Evolutionary conservation across 768 basidiomycete species (phyloP).

Genomic region (Panaeolus cyanescens): DNA sequence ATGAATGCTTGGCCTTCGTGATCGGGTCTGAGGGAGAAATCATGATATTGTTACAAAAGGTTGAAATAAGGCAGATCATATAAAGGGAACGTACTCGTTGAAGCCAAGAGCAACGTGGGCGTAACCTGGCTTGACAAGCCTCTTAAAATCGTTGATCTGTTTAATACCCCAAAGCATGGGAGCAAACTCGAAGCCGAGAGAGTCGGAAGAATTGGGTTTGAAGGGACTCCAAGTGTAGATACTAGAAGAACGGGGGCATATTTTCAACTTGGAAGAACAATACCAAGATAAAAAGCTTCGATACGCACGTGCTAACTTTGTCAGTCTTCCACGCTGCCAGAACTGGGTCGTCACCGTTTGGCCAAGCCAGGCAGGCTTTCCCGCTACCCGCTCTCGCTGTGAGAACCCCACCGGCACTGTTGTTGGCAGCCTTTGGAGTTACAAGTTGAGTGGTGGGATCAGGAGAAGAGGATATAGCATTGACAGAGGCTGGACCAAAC

Average conservation of each 20-base stretch:
- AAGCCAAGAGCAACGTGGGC: slow-evolving; percentile 53
- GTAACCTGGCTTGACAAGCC: slow-evolving; percentile 50
- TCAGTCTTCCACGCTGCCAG: slow-evolving; percentile 53
- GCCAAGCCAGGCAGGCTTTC: slow-evolving; percentile 75
- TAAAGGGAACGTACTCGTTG: slow-evolving; percentile 66
- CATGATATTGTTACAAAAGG: neutral
- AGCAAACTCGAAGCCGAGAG: slow-evolving; percentile 52
- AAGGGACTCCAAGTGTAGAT: slow-evolving; percentile 71
- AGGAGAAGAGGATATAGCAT: slow-evolving; percentile 45
- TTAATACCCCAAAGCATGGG: slow-evolving; percentile 75
- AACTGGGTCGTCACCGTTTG: slow-evolving; percentile 50
- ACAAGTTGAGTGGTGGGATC: slow-evolving; percentile 13
- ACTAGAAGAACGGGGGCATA: slow-evolving; percentile 23
- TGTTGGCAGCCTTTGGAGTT: neutral
- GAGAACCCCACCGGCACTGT: no score
- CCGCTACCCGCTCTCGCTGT: slow-evolving; percentile 21
- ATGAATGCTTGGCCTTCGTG: slow-evolving; percentile 64
- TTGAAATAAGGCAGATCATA: neutral
- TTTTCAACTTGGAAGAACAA: neutral
- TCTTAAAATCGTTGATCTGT: slow-evolving; percentile 49
- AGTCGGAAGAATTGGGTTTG: slow-evolving; percentile 39
- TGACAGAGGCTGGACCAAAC: slow-evolving; percentile 44
- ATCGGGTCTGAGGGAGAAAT: slow-evolving; percentile 61
- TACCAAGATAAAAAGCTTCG: neutral
- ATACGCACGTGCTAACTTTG: slow-evolving; percentile 44